Conservation (phyloP, 352 stramenopile genomes). For the Phytophthora cactorum region DNA sequence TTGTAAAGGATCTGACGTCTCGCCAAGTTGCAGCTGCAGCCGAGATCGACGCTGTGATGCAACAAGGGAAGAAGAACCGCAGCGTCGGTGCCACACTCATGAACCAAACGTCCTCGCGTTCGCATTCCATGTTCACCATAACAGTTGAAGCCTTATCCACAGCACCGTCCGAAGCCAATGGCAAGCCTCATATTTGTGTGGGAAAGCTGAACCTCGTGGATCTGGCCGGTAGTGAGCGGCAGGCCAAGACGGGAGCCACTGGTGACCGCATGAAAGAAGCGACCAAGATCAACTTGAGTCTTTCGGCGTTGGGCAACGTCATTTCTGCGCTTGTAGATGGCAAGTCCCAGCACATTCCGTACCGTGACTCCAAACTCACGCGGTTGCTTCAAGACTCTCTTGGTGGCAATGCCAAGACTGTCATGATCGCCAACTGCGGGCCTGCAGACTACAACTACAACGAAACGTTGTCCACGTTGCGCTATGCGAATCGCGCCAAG, state of each 20-base stretch:
- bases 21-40: conserved; percentile 79
- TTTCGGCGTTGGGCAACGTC: conserved; percentile 84
- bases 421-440: conserved; percentile 98
- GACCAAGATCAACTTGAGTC: conserved; percentile 88
- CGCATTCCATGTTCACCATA: conserved; percentile 96
- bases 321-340: conserved; percentile 86
- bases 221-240: conserved; percentile 92
- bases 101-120: conserved; percentile 95
- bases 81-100: conserved; percentile 94
- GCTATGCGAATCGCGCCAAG: conserved; percentile 93
- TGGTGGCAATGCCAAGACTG: conserved; percentile 96
- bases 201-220: conserved; percentile 98
- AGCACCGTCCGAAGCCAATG: conserved; percentile 46
- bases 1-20: conserved; percentile 94
- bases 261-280: conserved; percentile 95
- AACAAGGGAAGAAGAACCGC: conserved; percentile 93
- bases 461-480: conserved; percentile 92
- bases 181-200: conserved; percentile 87
- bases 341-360: conserved; percentile 94
- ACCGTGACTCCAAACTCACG: conserved; percentile 92
- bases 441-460: conserved; percentile 98
- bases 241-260: conserved; percentile 93
- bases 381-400: conserved; percentile 90
- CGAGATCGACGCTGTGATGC: conserved; percentile 95
- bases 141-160: conserved; percentile 88